Evolutionary conservation across 2,329 filamentous ascomycete species (phyloP), one percentile per base, ranked within the genome.

Genomic region (Neodidymelliopsis sp.): DNA sequence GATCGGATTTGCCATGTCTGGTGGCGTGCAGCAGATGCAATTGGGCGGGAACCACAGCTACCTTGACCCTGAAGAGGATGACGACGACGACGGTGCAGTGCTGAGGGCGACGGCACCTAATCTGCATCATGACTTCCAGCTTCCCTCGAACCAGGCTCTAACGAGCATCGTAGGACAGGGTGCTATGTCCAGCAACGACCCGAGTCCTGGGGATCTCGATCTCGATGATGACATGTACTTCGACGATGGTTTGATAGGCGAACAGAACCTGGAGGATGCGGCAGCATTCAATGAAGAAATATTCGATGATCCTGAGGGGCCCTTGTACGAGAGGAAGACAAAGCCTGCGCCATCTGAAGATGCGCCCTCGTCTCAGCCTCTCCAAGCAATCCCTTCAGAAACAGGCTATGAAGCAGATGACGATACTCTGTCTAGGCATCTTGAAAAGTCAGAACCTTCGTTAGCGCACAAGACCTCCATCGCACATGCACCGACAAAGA

Each of bases 201-300:
- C 38, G 22, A 46, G 42, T 28, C 46, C 51, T 22, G 50, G 31
- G 13, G 33, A 50, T 2, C n/a, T 54, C 10, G 59, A 61, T 36
- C 56, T 70, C 12, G 72, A 39, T 16, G 79, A 83, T 57, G 87
- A 90, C 55, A 74, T 89, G 22, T 90, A 89, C 66, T 90, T 87
- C 62, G 85, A 88, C 54, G 84, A 85, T 62, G 86, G 85, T 2
- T 71, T 84, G 57, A 78, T 81, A 11, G 79, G 81, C 37, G 80
- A 79, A 48, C 71, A 83, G 62, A 79, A 78, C 13, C 66, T 62
- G 7, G 63, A 70, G 4, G 82, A 86, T 20, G 77, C 78, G 1
- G 75, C 76, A 0, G 77, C 81, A 2, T 90, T 91, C 66, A 87
- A 91, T 53, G 88, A 91, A 66, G 87, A 85, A 5, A 80, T 90